Conservation (phyloP, 2,329 filamentous ascomycete genomes). For the Cordyceps sp. region DNA sequence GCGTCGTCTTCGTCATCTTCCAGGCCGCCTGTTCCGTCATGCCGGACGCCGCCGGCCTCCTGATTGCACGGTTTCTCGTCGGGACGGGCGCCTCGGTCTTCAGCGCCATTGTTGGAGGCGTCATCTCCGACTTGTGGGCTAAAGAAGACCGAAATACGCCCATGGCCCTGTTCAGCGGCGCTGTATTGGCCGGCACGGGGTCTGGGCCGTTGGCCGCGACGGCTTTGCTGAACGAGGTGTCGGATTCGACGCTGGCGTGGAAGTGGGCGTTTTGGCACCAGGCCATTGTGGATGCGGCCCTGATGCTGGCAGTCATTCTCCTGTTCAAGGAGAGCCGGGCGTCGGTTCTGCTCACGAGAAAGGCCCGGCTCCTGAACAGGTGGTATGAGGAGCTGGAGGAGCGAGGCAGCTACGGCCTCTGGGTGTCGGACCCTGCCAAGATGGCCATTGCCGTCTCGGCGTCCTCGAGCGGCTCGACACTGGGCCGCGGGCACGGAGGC, state of each 20-base stretch:
- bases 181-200: constrained; percentile 64
- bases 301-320: constrained; percentile 43
- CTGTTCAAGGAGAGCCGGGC: constrained; percentile 74
- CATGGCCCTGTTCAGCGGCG: constrained; percentile 77
- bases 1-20: constrained; percentile 52
- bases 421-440: constrained; percentile 10
- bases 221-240: constrained; percentile 47
- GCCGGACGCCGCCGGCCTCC: constrained; percentile 51
- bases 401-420: constrained; percentile 37
- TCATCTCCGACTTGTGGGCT: constrained; percentile 74
- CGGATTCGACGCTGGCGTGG: constrained; percentile 35
- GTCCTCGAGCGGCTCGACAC: constrained; percentile 3
- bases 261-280: constrained; percentile 86
- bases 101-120: constrained; percentile 82
- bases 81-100: constrained; percentile 67
- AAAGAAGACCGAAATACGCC: constrained; percentile 68
- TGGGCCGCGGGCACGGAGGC: not conserved
- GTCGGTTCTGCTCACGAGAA: constrained; percentile 60
- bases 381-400: constrained; percentile 65
- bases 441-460: constrained; percentile 6
- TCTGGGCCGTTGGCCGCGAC: constrained; percentile 58
- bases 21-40: constrained; percentile 62
- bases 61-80: constrained; percentile 58
- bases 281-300: constrained; percentile 46
- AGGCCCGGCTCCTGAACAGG: constrained; percentile 54